Evolutionary conservation across 331 rosid species (phyloP).

Genomic region (Quercus lobata): DNA sequence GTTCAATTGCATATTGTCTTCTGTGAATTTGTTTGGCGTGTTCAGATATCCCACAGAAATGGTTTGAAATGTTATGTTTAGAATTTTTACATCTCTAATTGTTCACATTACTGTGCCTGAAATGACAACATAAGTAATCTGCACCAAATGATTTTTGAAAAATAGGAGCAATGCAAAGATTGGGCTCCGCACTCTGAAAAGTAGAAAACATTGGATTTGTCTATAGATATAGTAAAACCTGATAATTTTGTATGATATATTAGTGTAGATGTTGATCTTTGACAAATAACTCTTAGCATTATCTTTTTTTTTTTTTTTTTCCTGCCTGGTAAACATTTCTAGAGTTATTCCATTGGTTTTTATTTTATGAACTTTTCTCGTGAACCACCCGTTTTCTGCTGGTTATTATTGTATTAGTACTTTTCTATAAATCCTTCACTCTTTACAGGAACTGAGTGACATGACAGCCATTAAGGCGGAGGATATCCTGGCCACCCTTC

Average conservation of each 20-base stretch:
- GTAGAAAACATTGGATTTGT: not conserved
- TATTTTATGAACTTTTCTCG: not conserved
- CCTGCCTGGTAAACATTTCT: not conserved
- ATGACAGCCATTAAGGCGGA: slow-evolving; percentile 97
- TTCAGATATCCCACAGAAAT: not conserved
- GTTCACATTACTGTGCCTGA: not conserved
- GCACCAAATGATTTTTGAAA: not conserved
- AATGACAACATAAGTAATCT: not conserved
- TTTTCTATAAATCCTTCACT: not conserved
- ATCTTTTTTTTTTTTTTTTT: not conserved
- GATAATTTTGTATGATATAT: not conserved
- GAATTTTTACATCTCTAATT: not conserved
- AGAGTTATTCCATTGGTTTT: not conserved
- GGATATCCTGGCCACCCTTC: slow-evolving; percentile 81
- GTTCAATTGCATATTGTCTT: not conserved
- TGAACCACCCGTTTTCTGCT: not conserved
- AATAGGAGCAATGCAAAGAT: not conserved
- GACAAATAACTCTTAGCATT: not conserved
- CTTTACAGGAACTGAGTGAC: slow-evolving; percentile 88
- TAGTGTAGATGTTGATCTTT: not conserved
- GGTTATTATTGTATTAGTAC: not conserved
- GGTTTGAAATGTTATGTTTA: not conserved
- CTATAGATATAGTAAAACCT: not conserved
- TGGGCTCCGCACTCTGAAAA: not conserved
- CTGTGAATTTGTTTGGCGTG: not conserved